These are phyloP conservation scores for Sphagnurus paluster DNA, from an alignment of 1,284 basidiomycete species.

Conservation along the genomic window DNA sequence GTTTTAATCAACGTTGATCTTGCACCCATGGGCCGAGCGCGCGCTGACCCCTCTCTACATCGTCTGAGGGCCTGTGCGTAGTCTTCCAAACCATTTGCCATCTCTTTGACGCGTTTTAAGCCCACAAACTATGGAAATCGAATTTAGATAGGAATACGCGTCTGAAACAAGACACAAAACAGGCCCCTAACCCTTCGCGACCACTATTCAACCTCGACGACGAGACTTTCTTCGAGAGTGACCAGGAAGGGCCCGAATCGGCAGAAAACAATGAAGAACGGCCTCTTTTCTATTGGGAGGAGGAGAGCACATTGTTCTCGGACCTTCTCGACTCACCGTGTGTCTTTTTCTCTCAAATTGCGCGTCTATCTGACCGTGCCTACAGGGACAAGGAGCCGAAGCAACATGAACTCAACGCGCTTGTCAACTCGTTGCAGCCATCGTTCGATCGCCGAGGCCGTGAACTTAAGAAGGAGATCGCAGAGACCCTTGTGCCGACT, in stretches of 20 bases:
- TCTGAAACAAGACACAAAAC: too few relatives aligned
- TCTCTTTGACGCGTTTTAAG: constrained; percentile 9
- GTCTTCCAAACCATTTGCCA: not conserved
- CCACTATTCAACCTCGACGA: constrained; percentile 14
- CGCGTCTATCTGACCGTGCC: constrained; percentile 17
- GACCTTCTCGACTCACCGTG: constrained; percentile 50
- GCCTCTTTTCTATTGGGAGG: constrained; percentile 50
- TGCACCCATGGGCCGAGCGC: constrained; percentile 19
- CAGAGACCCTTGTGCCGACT: constrained; percentile 50
- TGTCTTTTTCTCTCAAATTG: constrained; percentile 5
- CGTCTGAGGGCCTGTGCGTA: constrained; percentile 1
- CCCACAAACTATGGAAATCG: constrained; percentile 7
- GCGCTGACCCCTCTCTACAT: constrained; percentile 2
- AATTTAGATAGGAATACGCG: too few relatives aligned
- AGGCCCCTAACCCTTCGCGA: constrained; percentile 3
- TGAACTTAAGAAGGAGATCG: constrained; percentile 48
- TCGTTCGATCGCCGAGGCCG: constrained; percentile 46
- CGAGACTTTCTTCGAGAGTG: constrained; percentile 19
- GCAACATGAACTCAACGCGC: constrained; percentile 38
- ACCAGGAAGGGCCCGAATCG: constrained; percentile 9
- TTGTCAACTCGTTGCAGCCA: constrained; percentile 47
- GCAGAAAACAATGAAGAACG: constrained; percentile 21
- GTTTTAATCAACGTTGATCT: constrained; percentile 31
- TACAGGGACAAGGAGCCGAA: constrained; percentile 22
- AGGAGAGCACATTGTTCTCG: constrained; percentile 53